Conservation (phyloP, 257 asterid genomes). For the Jaltomata sinuosa region DNA sequence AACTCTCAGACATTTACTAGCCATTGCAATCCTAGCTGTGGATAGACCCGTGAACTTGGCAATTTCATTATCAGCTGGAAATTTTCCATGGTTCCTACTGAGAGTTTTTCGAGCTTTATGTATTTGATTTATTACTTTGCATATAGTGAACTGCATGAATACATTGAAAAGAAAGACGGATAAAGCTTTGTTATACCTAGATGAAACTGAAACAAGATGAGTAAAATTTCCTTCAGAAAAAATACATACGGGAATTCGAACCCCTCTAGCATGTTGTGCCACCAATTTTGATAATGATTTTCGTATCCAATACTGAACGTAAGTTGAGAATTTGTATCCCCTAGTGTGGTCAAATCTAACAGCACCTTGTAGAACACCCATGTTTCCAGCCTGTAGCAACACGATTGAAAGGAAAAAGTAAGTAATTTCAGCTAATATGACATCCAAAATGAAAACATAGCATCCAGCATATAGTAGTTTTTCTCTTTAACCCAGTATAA, state of each 20-base stretch:
- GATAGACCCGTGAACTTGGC: conserved; percentile 71
- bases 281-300: conserved; percentile 58
- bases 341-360: conserved; percentile 70
- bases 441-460: background rate
- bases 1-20: conserved; percentile 60
- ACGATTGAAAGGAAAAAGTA: background rate
- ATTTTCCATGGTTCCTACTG: conserved; percentile 44
- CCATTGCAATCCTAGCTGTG: conserved; percentile 45
- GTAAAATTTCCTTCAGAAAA: background rate
- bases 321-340: conserved; percentile 85
- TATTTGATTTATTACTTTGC: conserved; percentile 57
- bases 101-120: conserved; percentile 65
- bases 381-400: conserved; percentile 55
- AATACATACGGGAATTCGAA: conserved; percentile 69
- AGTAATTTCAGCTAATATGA: background rate
- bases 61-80: conserved; percentile 50
- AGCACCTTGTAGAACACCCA: conserved; percentile 81
- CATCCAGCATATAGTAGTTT: background rate
- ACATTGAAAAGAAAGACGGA: background rate
- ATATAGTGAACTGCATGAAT: conserved; percentile 45
- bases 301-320: conserved; percentile 82
- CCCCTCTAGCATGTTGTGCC: conserved; percentile 62
- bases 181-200: background rate
- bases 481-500: background rate
- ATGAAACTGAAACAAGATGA: background rate